Percentiles rank a stretch among this genome's conserved stretches.
phyloP scores from a whole-genome alignment of 2,329 filamentous ascomycete genomes.

The Neoascochyta sp. region DNA sequence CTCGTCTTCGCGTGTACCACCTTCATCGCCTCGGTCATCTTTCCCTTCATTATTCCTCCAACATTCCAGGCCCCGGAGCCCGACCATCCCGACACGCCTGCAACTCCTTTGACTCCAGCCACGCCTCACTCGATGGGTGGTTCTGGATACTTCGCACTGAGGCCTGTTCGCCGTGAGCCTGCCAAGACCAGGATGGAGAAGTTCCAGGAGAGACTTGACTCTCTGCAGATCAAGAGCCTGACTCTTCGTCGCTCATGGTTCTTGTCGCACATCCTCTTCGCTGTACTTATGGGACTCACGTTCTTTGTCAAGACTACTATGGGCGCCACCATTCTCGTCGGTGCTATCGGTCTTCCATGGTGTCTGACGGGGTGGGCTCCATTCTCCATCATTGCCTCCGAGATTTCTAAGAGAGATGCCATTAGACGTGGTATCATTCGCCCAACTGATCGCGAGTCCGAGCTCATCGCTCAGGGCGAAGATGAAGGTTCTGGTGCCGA shows the following conservation, averaged over 20 bases:
- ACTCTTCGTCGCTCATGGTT: slow-evolving; percentile 89
- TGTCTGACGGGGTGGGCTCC: slow-evolving; percentile 91
- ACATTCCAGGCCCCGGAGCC: slow-evolving; percentile 59
- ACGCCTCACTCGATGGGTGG: slow-evolving; percentile 32
- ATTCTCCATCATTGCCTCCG: slow-evolving; percentile 89
- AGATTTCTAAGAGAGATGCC: slow-evolving; percentile 79
- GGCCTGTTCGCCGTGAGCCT: slow-evolving; percentile 14
- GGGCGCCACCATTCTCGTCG: slow-evolving; percentile 72
- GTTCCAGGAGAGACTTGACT: slow-evolving; percentile 47
- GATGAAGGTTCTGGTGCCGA: slow-evolving; percentile 61
- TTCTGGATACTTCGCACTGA: slow-evolving; percentile 34
- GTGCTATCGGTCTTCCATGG: slow-evolving; percentile 84
- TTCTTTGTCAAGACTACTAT: slow-evolving; percentile 70
- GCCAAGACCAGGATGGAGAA: slow-evolving; percentile 22
- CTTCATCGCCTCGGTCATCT: slow-evolving; percentile 72
- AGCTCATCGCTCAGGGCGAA: slow-evolving; percentile 43
- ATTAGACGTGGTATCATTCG: slow-evolving; percentile 52
- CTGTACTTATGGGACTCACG: slow-evolving; percentile 75
- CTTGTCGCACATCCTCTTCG: slow-evolving; percentile 77
- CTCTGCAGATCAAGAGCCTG: slow-evolving; percentile 72
- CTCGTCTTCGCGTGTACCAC: slow-evolving; percentile 85
- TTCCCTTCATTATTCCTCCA: slow-evolving; percentile 81
- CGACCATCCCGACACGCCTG: slow-evolving; percentile 39
- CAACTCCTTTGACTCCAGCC: slow-evolving; percentile 36
- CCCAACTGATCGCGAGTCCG: slow-evolving; percentile 38